A percentile compares a stretch with the other conserved stretches of the same genome.
phyloP scores from a whole-genome alignment of 2,329 filamentous ascomycete genomes.

The Neonectria faginata region DNA sequence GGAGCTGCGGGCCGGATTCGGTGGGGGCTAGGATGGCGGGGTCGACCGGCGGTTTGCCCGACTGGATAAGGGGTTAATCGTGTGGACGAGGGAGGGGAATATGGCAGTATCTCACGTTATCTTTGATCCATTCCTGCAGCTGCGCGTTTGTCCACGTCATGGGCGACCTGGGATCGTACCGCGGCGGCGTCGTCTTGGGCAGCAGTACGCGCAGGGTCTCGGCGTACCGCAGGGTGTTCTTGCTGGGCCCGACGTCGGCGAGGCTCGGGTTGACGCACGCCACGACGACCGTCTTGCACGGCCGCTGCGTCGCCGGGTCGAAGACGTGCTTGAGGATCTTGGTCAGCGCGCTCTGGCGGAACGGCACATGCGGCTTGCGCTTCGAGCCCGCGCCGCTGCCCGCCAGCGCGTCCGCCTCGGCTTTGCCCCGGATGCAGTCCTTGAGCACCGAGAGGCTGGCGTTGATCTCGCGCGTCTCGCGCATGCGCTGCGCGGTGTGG shows the following conservation, averaged over 20 bases:
- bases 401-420: slow-evolving; percentile 48
- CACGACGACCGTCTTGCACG: slow-evolving; percentile 58
- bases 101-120: slow-evolving; percentile 50
- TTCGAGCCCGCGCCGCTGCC: slow-evolving; percentile 13
- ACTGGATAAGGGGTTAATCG: slow-evolving; percentile 45
- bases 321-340: slow-evolving; percentile 63
- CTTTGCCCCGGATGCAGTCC: slow-evolving; percentile 63
- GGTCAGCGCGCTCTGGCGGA: slow-evolving; percentile 60
- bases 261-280: slow-evolving; percentile 62
- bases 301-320: slow-evolving; percentile 54
- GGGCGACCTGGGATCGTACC: slow-evolving; percentile 47
- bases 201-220: slow-evolving; percentile 58
- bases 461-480: slow-evolving; percentile 61
- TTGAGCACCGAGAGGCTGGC: slow-evolving; percentile 62
- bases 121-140: slow-evolving; percentile 54
- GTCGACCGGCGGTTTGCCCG: slow-evolving; percentile 52
- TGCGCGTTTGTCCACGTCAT: slow-evolving; percentile 55
- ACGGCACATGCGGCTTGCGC: slow-evolving; percentile 57
- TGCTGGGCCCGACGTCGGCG: slow-evolving; percentile 56
- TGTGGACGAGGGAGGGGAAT: not conserved
- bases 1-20: slow-evolving; percentile 57
- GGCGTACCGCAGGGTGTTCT: slow-evolving; percentile 62
- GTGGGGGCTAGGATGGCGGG: slow-evolving; percentile 52
- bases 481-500: slow-evolving; percentile 58
- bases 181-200: slow-evolving; percentile 43